phyloP scores from a whole-genome alignment of 495 filamentous ascomycete genomes.

The Saxophila tyrrhenica region DNA sequence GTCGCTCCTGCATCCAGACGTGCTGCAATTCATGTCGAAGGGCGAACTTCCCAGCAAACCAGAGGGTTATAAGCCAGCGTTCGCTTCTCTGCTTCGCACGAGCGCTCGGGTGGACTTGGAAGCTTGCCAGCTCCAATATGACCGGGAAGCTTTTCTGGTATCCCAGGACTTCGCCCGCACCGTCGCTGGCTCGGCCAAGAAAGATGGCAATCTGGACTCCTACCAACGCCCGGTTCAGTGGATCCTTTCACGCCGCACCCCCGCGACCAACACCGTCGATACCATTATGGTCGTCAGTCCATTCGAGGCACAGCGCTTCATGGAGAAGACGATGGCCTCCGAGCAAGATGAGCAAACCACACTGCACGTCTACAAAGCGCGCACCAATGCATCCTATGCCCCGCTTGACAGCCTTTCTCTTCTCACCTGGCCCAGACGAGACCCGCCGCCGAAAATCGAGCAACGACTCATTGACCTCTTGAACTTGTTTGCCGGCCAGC shows the following conservation, averaged over 20 bases:
- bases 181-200: slow-evolving; percentile 20
- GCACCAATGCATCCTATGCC: not conserved
- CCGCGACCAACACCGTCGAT: slow-evolving; percentile 13
- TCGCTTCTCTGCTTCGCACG: slow-evolving; percentile 33
- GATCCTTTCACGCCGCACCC: slow-evolving; percentile 34
- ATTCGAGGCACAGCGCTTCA: slow-evolving; percentile 46
- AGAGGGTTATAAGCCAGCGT: slow-evolving; percentile 38
- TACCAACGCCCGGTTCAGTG: slow-evolving; percentile 51
- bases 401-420: slow-evolving; percentile 8
- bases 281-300: slow-evolving; percentile 49
- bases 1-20: slow-evolving; percentile 38
- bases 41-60: slow-evolving; percentile 19
- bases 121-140: slow-evolving; percentile 28
- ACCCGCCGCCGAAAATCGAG: not conserved
- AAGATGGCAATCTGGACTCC: slow-evolving; percentile 27
- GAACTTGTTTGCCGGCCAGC: slow-evolving; percentile 56
- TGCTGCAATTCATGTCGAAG: slow-evolving; percentile 32
- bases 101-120: slow-evolving; percentile 29
- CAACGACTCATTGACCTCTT: slow-evolving; percentile 25
- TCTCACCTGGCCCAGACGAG: not conserved
- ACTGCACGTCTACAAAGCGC: slow-evolving; percentile 43
- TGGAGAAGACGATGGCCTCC: slow-evolving; percentile 30
- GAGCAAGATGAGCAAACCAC: not conserved
- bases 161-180: slow-evolving; percentile 48
- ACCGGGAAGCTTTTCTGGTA: slow-evolving; percentile 32